Evolutionary conservation across 108 stramenopile genomes (phyloP), one percentile per base, ranked within the genome.

Genomic region (Pseudonitzschia multiseries): DNA sequence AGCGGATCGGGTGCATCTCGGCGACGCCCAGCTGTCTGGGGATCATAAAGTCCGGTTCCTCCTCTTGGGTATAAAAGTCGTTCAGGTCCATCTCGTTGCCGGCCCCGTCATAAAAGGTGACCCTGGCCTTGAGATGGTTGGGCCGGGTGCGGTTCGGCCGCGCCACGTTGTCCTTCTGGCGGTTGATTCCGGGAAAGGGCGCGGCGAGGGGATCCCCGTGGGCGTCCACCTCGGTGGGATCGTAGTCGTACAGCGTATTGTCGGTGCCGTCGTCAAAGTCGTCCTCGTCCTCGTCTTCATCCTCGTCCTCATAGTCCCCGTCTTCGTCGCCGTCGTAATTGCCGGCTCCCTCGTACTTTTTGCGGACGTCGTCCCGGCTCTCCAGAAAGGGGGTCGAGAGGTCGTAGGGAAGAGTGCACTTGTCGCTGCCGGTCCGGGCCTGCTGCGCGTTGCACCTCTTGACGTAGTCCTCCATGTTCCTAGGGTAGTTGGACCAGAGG

Each of bases 31-130:
- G 67, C 27, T 73, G 52, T 28, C 60, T 70, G 0, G 79, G 79
- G 59, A 74, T 57, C 64, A 80, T 51, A 67, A 80, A 80, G 31
- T 70, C 43, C 5, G 73, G 73, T 70, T 80, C 79, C 27, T 59
- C 57, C n/a, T 74, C 68, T 2, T 12, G 24, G 8, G 69, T 20
- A 22, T 48, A 74, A 59, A 74, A 77, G 15, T 70, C 62, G n/a
- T 70, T 63, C 21, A 71, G 22, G 21, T 69, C 70, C 22, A 57
- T 56, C 28, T 71, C 63, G 3, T 60, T 57, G 27, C 70, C 76
- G 21, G 6, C 8, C 9, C 60, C 64, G 48, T 77, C 76, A 10
- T 22, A 36, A 32, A 76, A 71, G 15, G 44, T 26, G 15, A 53
- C 53, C 27, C 17, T 54, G 0, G 54, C 15, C 24, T 56, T 54